Evolutionary conservation across 352 stramenopile genomes (phyloP).

Genomic region (Pythium folliculosum): DNA sequence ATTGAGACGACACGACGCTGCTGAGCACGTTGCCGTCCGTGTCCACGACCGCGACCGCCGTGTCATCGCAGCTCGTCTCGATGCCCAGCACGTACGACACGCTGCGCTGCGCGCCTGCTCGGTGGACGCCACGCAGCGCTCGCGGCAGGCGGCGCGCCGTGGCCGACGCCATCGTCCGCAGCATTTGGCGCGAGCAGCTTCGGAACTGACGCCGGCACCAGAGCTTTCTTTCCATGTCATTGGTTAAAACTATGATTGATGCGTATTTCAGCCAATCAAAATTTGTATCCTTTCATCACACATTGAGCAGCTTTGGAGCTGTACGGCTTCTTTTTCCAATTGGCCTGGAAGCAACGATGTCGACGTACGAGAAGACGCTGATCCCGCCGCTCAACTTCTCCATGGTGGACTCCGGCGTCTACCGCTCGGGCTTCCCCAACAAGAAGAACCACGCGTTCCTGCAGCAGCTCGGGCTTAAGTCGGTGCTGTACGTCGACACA

Average conservation of each 20-base stretch:
- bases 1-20: conserved; percentile 94
- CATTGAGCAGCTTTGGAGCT: conserved; percentile 2
- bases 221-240: background rate
- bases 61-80: conserved; percentile 97
- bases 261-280: conserved; percentile 1
- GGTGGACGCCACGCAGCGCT: background rate
- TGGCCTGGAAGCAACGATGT: conserved; percentile 39
- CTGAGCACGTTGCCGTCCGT: conserved; percentile 91
- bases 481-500: conserved; percentile 69
- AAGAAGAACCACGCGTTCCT: conserved; percentile 88
- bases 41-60: conserved; percentile 88
- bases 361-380: conserved; percentile 86
- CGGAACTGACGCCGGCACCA: conserved; percentile 5
- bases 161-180: conserved; percentile 3
- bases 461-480: conserved; percentile 83
- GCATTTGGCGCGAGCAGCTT: background rate
- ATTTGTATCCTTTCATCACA: background rate
- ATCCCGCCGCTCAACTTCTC: conserved; percentile 91
- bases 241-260: background rate
- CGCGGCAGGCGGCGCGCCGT: conserved; percentile 5
- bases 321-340: background rate
- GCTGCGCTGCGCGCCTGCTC: background rate
- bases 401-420: conserved; percentile 87
- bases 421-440: conserved; percentile 87
- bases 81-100: conserved; percentile 91